Evolutionary conservation across 2,329 filamentous ascomycete species (phyloP), one percentile per base, ranked within the genome.

Genomic region (Aspergillus costaricaensis): DNA sequence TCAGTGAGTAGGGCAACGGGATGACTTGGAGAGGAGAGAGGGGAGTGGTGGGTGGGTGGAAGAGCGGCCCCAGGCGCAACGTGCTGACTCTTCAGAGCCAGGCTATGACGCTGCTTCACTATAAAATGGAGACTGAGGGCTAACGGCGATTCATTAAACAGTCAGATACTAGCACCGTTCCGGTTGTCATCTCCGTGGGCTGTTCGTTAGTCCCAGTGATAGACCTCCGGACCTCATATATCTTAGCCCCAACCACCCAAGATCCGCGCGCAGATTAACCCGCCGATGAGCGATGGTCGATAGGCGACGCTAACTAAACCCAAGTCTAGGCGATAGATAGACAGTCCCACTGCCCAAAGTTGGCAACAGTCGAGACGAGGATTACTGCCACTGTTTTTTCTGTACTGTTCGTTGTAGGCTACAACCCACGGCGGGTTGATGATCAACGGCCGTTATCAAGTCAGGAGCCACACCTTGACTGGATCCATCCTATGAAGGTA

Each of bases 101-200:
- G 17, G 25, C 2, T 17, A 50, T 50, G 47, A 50, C 47, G 47
- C 23, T 30, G 47, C 15, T 30, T 27, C 30, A 50, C 47, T 50
- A 50, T 50, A 47, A 55, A 17, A 36, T 47, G 53, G 53, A 44
- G 39, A 47, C 39, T 17, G 36, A 36, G 10, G 10, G 25, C 23
- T 19, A 41, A 55, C 53, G 41, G 41, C 39, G 53, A 55, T 55
- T 55, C 41, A 55, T 48, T 55, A 41, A 49, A 44, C 44, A 17
- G 55, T 55, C 44, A 41, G 47, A 38, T 49, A 8, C 62, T 60
- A 62, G 38, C 57, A 62, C 62, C 43, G 19, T 50, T 60, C 57
- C 30, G 50, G 62, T 54, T 44, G 53, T 57, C 50, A 62, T 62
- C 59, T 62, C 62, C 62, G 62, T 59, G 41, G 51, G 4, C 49